Evolutionary conservation across 1,284 basidiomycete genomes (phyloP), one percentile per base, ranked within the genome.

Genomic region (Cryptococcus hybrid): DNA sequence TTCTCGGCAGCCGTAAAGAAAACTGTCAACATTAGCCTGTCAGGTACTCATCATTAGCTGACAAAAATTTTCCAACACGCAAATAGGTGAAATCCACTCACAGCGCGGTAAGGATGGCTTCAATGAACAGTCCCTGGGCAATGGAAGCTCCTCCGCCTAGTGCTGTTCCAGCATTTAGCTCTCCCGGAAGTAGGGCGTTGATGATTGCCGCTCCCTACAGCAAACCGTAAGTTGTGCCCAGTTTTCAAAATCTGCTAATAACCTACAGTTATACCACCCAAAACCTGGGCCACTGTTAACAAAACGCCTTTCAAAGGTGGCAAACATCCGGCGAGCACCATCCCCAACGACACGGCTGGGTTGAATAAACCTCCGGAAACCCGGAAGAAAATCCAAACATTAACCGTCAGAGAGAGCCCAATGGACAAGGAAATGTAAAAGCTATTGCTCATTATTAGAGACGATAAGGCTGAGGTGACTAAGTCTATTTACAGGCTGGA

Each of bases 1-100:
- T 79, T 81, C 68, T 81, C 80, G 34, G 78, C 81, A 42, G 80
- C 81, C 8, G 80, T 68, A 54, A 82, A 66, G 49, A 81, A 73
- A 50, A 80, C 75, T 50, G 74, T 68, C 30, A 74, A 54, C 70
- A 76, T 73, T 18, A 81, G 72, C 42, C 45, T 39, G 42, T 52
- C 11, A 45, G 35, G 18, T 30, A 12, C 8, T 48, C 35, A 45
- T 40, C 13, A 15, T 40, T 47, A 47, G 24, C 30, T 30, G 30
- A 47, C 7, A 9, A 38, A 12, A 44, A 30, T 12, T 18, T 9
- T 15, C 9, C 47, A 15, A 15, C 5, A 7, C 9, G 9, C 18
- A 47, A 18, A 42, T 37, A 11, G 44, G 3, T 43, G 48, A 30
- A 36, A n/a, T 4, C 11, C 35, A 65, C 70, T 56, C 50, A 70